Percentiles rank a stretch among this genome's conserved stretches.
These are phyloP conservation scores for Cladophialophora exuberans DNA, from an alignment of 2,329 filamentous ascomycete genomes.

Conservation along the genomic window DNA sequence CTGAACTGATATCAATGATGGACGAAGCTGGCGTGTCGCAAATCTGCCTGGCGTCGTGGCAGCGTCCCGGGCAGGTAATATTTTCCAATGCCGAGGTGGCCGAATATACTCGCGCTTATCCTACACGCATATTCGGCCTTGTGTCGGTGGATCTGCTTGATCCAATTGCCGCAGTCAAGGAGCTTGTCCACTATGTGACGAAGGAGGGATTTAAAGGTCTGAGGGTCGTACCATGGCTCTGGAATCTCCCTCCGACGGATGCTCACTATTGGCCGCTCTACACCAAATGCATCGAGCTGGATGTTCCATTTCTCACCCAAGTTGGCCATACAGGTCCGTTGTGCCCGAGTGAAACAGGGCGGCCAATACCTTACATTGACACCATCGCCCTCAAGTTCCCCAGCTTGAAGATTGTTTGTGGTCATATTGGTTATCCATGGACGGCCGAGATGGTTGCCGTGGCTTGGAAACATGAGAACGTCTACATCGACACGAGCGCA, in stretches of 20 bases:
- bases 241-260: constrained; percentile 35
- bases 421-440: constrained; percentile 36
- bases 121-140: constrained; percentile 34
- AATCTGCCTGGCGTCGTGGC: constrained; percentile 31
- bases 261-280: constrained; percentile 36
- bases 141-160: constrained; percentile 34
- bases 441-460: constrained; percentile 32
- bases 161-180: constrained; percentile 34
- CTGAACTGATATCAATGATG: constrained; percentile 30
- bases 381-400: constrained; percentile 34
- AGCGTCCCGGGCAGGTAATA: constrained; percentile 28
- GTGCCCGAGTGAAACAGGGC: constrained; percentile 36
- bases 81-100: constrained; percentile 34
- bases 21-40: constrained; percentile 29
- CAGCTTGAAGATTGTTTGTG: constrained; percentile 31
- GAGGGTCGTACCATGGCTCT: constrained; percentile 36
- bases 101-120: constrained; percentile 33
- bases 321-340: constrained; percentile 36
- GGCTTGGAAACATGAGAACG: constrained; percentile 36
- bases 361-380: constrained; percentile 36
- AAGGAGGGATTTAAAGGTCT: constrained; percentile 35
- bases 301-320: constrained; percentile 36
- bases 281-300: constrained; percentile 37
- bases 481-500: constrained; percentile 35
- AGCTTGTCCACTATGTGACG: constrained; percentile 35